Evolutionary conservation across 345 rosid species (phyloP).

Genomic region (Trapa bicornis): DNA sequence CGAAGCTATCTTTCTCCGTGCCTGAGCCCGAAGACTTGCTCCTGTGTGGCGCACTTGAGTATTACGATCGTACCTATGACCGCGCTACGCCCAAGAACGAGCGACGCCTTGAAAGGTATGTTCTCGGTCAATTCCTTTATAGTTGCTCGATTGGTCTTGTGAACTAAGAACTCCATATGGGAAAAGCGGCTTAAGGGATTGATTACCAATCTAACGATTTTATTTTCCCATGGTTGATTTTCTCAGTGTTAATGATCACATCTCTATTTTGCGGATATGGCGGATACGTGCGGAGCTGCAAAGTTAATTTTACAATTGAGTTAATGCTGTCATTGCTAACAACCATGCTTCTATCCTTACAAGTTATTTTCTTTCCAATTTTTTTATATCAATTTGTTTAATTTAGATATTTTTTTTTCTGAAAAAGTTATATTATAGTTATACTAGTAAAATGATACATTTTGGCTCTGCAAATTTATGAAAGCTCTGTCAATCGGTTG

Average conservation of each 20-base stretch:
- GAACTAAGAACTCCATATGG: neutral
- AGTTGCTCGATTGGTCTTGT: neutral
- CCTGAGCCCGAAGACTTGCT: slow-evolving; percentile 81
- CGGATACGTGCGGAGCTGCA: neutral
- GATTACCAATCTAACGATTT: neutral
- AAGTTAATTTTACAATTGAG: neutral
- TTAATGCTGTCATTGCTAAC: neutral
- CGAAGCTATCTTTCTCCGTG: slow-evolving; percentile 63
- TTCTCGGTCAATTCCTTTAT: neutral
- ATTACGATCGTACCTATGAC: slow-evolving; percentile 55
- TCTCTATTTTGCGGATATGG: neutral
- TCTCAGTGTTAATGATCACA: neutral
- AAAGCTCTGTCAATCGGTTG: neutral
- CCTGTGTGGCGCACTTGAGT: slow-evolving; percentile 68
- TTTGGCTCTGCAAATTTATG: neutral
- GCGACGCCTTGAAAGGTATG: slow-evolving; percentile 55
- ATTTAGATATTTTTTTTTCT: neutral
- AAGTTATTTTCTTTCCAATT: neutral
- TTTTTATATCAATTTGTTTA: neutral
- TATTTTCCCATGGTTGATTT: neutral
- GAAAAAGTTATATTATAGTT: neutral
- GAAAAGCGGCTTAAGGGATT: neutral
- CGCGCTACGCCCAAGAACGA: slow-evolving; percentile 75
- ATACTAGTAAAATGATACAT: neutral
- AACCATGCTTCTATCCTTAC: neutral